Evolutionary conservation across 495 filamentous ascomycete genomes (phyloP).

Genomic region (Xylaria sp.): DNA sequence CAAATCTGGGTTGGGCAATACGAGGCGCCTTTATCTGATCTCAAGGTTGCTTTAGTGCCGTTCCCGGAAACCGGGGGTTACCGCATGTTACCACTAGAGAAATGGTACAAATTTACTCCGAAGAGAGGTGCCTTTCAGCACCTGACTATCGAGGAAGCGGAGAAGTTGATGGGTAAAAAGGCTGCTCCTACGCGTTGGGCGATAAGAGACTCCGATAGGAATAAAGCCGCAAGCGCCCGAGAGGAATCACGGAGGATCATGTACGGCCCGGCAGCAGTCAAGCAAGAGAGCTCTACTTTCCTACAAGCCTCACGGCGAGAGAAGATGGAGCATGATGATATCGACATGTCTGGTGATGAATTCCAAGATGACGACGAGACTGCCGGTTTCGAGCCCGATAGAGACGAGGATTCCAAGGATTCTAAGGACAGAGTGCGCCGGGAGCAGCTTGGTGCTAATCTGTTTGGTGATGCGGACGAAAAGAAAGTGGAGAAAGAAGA

Average conservation of each 20-base stretch:
- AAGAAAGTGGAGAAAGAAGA: slow-evolving; percentile 85
- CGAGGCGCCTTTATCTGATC: slow-evolving; percentile 81
- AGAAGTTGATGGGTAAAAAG: slow-evolving; percentile 77
- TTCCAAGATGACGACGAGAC: slow-evolving; percentile 82
- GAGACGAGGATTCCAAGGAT: slow-evolving; percentile 87
- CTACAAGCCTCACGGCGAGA: slow-evolving; percentile 57
- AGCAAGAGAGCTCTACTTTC: slow-evolving; percentile 60
- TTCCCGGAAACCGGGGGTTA: slow-evolving; percentile 64
- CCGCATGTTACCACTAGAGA: slow-evolving; percentile 88
- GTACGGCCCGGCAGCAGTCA: slow-evolving; percentile 54
- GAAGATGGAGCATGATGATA: slow-evolving; percentile 62
- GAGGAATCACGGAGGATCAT: slow-evolving; percentile 56
- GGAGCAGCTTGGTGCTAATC: slow-evolving; percentile 84
- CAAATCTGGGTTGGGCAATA: slow-evolving; percentile 93
- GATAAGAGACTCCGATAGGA: slow-evolving; percentile 67
- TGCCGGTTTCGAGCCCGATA: slow-evolving; percentile 75
- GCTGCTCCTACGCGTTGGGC: slow-evolving; percentile 78
- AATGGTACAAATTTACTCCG: slow-evolving; percentile 90
- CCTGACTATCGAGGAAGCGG: slow-evolving; percentile 83
- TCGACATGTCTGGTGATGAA: slow-evolving; percentile 64
- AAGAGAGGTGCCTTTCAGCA: slow-evolving; percentile 80
- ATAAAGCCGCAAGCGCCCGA: slow-evolving; percentile 55
- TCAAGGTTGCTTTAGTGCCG: slow-evolving; percentile 74
- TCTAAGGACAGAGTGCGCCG: slow-evolving; percentile 83
- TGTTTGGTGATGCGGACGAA: slow-evolving; percentile 85